Base-by-base conservation (phyloP, 176 grass and related monocot species). In the Elaeis guineensis region DNA sequence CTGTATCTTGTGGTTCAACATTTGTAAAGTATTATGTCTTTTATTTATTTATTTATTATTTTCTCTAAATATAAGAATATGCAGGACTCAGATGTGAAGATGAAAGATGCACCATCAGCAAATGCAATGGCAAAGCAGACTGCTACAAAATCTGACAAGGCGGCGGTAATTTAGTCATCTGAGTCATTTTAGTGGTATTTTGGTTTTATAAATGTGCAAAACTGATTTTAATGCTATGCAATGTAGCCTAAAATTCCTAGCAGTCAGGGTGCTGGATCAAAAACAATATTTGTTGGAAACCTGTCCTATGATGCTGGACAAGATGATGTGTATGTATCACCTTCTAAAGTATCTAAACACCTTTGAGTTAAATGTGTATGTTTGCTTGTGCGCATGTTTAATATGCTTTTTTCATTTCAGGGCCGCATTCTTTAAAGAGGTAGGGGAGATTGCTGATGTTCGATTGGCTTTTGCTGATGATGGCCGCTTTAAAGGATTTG, bases 281-380 rank as follows among this genome's bases (percentile, higher is more conserved):
- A 60, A 35, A 95, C 74, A 5, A 59, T 95, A 49, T 95, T 84
- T 79, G 25, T 95, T 32, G 86, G 64, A 24, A 95, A 95, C 24
- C 28, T 82, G 39, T 22, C 80, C 5, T 95, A 23, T 2, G 16
- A 17, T 50, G 23, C 52, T 22, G 80, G 75, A 21, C 2, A 30
- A 61, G 83, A 87, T 1, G 51, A 79, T 21, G 58, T 90, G 90
- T 95, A 90, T 23, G 83, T 65, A 6, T 52, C 17, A 21, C 11
- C 3, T 26, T 6, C 16, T 32, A 57, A 32, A 21, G 0, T 19
- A 7, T 54, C 19, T 3, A 7, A 2, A 3, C 1, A 17, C 28
- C 16, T 51, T 53, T 17, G 56, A 19, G 14, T 63, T 2, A 17
- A 1, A 17, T 17, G 15, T 4, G 1, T 22, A 6, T 52, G 15